phyloP scores from a whole-genome alignment of 2,329 filamentous ascomycete genomes.

The Arthrinium puccinioides region DNA sequence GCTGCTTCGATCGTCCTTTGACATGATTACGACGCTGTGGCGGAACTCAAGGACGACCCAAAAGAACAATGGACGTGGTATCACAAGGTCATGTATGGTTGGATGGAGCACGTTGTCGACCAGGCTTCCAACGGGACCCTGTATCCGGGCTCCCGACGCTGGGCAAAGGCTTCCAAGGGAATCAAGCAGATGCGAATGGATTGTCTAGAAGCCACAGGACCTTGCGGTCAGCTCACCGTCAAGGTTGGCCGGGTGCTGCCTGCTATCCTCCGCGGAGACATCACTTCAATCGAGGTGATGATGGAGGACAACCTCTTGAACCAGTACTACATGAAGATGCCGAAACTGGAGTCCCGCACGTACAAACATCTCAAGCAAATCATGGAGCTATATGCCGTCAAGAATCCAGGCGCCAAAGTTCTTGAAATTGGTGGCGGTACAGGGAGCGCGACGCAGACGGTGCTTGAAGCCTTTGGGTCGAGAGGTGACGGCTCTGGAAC shows the following conservation, averaged over 20 bases:
- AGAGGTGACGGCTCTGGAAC: background rate
- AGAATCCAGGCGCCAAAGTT: background rate
- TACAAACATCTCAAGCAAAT: background rate
- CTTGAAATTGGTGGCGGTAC: slow-evolving; percentile 5
- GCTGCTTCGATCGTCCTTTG: background rate
- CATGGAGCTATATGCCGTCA: background rate
- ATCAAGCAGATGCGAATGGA: too few relatives aligned
- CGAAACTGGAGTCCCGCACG: slow-evolving; percentile 13
- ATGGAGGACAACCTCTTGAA: slow-evolving; percentile 18
- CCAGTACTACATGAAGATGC: slow-evolving; percentile 21
- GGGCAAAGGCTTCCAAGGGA: background rate
- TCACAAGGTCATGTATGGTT: background rate
- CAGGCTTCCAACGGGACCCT: background rate
- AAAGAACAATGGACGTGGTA: background rate
- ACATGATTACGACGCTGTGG: slow-evolving; percentile 6
- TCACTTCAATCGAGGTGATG: slow-evolving; percentile 19
- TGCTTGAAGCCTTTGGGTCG: background rate
- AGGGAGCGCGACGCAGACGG: background rate
- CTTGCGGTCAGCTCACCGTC: slow-evolving; percentile 7
- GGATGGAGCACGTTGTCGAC: background rate
- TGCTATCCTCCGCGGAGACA: slow-evolving; percentile 19
- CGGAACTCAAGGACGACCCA: background rate
- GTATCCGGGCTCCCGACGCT: background rate
- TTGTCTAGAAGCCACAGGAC: background rate
- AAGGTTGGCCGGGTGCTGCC: slow-evolving; percentile 11